Conservation (phyloP, 2,329 filamentous ascomycete species). For the Niveomyces coronatus region DNA sequence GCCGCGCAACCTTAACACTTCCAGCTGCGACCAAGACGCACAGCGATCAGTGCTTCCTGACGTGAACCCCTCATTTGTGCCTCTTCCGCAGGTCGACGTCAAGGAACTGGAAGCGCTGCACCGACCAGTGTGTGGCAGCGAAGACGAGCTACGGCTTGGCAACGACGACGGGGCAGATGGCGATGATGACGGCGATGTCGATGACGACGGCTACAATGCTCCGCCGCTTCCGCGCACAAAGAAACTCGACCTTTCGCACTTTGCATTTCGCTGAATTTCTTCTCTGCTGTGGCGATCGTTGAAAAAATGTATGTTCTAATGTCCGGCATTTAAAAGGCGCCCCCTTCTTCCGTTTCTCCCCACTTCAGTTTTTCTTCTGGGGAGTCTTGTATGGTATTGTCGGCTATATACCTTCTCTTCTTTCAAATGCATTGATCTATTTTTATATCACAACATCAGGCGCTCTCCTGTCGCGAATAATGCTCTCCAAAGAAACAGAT, state of each 20-base stretch:
- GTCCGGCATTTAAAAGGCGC: too few relatives aligned
- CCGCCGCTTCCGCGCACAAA: slow-evolving; percentile 15
- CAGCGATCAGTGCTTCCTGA: slow-evolving; percentile 22
- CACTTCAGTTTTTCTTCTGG: too few relatives aligned
- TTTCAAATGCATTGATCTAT: too few relatives aligned
- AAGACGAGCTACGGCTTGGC: slow-evolving; percentile 45
- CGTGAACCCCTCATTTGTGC: slow-evolving; percentile 44
- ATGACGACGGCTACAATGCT: slow-evolving; percentile 22
- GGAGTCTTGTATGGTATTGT: too few relatives aligned
- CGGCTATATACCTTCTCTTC: too few relatives aligned
- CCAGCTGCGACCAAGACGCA: slow-evolving; percentile 15
- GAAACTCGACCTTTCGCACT: slow-evolving; percentile 38
- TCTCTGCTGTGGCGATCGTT: too few relatives aligned
- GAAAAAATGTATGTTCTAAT: too few relatives aligned
- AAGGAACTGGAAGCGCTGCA: slow-evolving; percentile 44
- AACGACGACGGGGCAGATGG: slow-evolving; percentile 35
- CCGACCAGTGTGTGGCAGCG: slow-evolving; percentile 34
- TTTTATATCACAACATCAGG: too few relatives aligned
- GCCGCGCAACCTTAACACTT: too few relatives aligned
- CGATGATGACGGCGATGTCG: slow-evolving; percentile 37
- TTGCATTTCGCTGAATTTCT: slow-evolving; percentile 29
- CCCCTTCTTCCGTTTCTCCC: not conserved
- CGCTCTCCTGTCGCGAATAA: too few relatives aligned
- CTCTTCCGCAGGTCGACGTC: slow-evolving; percentile 43
- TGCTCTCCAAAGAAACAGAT: too few relatives aligned